Evolutionary conservation across 2,329 filamentous ascomycete species (phyloP).

Genomic region (Teratosphaeria zuluensis): DNA sequence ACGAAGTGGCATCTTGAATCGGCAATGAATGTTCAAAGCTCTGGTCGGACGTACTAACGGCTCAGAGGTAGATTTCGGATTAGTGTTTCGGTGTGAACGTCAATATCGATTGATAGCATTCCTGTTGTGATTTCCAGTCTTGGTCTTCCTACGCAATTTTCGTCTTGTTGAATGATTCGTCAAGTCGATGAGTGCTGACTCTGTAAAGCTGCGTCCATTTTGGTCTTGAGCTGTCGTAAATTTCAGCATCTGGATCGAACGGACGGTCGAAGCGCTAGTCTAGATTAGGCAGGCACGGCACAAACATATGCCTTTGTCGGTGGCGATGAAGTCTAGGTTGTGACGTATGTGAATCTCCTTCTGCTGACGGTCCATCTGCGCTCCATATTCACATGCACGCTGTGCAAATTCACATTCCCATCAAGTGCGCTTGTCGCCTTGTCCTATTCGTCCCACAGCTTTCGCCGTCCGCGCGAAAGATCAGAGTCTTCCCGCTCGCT

Average conservation of each 20-base stretch:
- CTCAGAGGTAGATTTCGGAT: no score
- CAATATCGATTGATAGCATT: no score
- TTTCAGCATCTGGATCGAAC: background rate
- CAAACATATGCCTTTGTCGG: background rate
- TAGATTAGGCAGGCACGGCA: background rate
- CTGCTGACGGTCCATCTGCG: no score
- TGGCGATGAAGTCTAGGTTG: background rate
- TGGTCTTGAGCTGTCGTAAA: background rate
- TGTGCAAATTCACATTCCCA: background rate
- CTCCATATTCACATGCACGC: background rate
- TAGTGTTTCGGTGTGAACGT: no score
- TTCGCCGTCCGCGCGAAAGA: background rate
- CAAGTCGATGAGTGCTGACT: background rate
- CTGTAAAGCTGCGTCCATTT: no score
- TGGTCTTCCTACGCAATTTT: no score
- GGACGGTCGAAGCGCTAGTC: background rate
- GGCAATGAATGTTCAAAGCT: background rate
- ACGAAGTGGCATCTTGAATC: background rate
- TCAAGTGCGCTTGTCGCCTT: background rate
- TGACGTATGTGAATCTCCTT: background rate
- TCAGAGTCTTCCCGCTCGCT: background rate
- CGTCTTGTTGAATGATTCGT: background rate
- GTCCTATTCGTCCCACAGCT: background rate
- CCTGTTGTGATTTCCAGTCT: no score
- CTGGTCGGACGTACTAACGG: no score